A percentile compares a stretch with the other conserved stretches of the same genome.
Conservation (phyloP, 164 flowering plant species). For the grape (Vitis vinifera) region DNA sequence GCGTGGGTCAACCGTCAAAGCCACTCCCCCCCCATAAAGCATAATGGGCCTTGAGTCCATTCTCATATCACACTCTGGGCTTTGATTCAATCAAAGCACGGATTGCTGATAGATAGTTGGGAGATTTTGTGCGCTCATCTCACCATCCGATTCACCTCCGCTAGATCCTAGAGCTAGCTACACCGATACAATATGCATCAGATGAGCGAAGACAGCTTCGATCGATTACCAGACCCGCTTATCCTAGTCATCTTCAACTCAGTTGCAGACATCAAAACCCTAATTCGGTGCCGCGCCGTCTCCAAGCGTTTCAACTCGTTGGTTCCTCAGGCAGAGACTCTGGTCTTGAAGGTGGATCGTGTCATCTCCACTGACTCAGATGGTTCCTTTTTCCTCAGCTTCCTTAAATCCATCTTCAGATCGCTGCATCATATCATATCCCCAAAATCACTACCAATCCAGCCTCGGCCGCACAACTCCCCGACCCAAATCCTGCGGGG, state of each 20-base stretch:
- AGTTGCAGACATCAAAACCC: slow-evolving; percentile 49
- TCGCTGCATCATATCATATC: slow-evolving; percentile 36
- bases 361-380: slow-evolving; percentile 38
- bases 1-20: no score
- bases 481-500: slow-evolving; percentile 43
- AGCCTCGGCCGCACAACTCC: slow-evolving; percentile 20
- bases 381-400: slow-evolving; percentile 30
- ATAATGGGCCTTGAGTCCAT: no score
- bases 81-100: no score
- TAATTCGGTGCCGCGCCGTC: slow-evolving; percentile 47
- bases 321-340: slow-evolving; percentile 43
- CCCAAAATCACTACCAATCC: slow-evolving; percentile 10
- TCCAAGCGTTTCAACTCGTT: slow-evolving; percentile 55
- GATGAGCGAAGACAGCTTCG: slow-evolving; percentile 36
- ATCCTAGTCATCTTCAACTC: slow-evolving; percentile 47
- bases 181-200: background rate
- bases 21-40: no score
- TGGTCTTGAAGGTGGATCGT: slow-evolving; percentile 46
- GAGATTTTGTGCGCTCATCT: no score
- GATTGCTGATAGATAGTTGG: no score
- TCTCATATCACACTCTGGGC: no score
- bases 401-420: slow-evolving; percentile 32
- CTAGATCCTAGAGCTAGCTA: no score
- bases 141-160: no score
- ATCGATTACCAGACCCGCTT: slow-evolving; percentile 50